Evolutionary conservation across 192 early-diverging fungal species (phyloP).

Genomic region (Kappamyces sp.): DNA sequence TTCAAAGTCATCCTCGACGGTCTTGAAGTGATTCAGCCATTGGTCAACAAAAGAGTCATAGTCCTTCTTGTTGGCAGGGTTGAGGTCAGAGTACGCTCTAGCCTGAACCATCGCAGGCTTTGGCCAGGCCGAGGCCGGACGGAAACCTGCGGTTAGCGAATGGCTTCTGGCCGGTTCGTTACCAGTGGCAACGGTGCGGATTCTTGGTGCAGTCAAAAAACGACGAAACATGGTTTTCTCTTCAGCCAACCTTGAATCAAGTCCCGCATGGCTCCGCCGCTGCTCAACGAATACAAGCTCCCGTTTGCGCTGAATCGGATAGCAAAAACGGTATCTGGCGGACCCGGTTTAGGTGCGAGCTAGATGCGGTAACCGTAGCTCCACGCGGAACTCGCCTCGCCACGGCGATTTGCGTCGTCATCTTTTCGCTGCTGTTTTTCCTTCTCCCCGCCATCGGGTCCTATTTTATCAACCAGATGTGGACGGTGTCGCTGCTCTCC

Average conservation of each 20-base stretch:
- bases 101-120: too few relatives aligned
- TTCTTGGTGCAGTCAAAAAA: neutral
- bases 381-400: conserved; percentile 6
- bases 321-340: conserved; percentile 1
- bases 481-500: neutral
- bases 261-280: conserved; percentile 3
- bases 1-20: conserved; percentile 84
- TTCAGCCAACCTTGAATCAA: neutral
- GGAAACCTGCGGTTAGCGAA: too few relatives aligned
- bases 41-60: conserved; percentile 48
- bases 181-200: neutral
- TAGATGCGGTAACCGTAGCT: neutral
- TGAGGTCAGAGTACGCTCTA: conserved; percentile 32
- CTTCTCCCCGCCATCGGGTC: conserved; percentile 5
- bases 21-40: conserved; percentile 47
- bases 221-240: neutral
- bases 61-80: conserved; percentile 43
- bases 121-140: too few relatives aligned
- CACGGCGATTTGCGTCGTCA: neutral
- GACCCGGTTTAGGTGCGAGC: neutral
- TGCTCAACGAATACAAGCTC: conserved; percentile 10
- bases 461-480: neutral
- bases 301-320: conserved; percentile 6
- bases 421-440: conserved; percentile 2
- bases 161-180: too few relatives aligned